Evolutionary conservation across 2,329 filamentous ascomycete species (phyloP), one percentile per base, ranked within the genome.

Genomic region (Esteya vermicola): DNA sequence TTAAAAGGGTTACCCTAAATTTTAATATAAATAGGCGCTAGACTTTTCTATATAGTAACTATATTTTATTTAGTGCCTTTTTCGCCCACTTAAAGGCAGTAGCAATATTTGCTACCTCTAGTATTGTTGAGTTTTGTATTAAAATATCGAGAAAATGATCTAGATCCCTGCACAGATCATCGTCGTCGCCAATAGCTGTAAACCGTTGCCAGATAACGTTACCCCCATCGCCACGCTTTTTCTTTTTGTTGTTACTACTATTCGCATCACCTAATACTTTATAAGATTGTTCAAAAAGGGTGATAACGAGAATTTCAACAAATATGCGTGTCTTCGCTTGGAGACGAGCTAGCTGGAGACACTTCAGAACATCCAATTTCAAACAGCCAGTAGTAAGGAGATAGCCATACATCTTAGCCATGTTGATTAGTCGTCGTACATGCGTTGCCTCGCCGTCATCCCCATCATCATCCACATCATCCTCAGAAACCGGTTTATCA

Each of bases 121-220:
- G n/a, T n/a, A n/a, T n/a, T n/a, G n/a, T n/a, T n/a, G n/a, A n/a
- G n/a, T n/a, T n/a, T n/a, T n/a, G n/a, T n/a, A n/a, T n/a, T n/a
- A n/a, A n/a, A n/a, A n/a, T n/a, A n/a, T 75, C 74, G 39, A 96
- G 53, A 53, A 94, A 91, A 57, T 80, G 93, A 45, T 82, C 77
- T 47, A 95, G 53, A 0, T 84, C 83, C 41, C 74, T 74, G 6
- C 79, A 75, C 45, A 95, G 70, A 42, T 79, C 72, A 1, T 78
- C 75, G 3, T 74, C 67, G 26, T 76, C 73, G 43, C 72, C 71
- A 1, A 75, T 71, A 10, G 72, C 71, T 16, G 70, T 61, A 54
- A 94, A 84, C 2, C 85, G 61, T 36, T 76, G 76, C 46, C 72
- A 63, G 22, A 93, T 60, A 9, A 41, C 28, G 28, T 9, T 20